Evolutionary conservation across 257 asterid species (phyloP), one percentile per base, ranked within the genome.

Genomic region (Rauvolfia tetraphylla): DNA sequence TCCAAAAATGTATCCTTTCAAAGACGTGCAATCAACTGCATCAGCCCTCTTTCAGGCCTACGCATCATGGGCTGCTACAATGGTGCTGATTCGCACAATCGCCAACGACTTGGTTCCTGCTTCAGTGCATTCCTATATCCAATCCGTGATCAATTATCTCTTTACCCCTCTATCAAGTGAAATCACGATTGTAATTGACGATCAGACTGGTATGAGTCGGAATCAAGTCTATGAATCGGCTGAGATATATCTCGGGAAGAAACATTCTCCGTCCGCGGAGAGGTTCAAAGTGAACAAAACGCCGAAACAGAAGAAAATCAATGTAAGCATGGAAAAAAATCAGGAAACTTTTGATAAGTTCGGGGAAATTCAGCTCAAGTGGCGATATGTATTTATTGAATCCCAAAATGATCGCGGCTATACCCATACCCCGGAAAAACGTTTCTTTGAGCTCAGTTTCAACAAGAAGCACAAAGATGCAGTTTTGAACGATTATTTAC

Each of bases 211-310:
- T 31, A 79, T 91, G 74, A 41, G 77, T 33, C 83, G 90, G 39
- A 93, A 91, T 81, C 89, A 88, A 33, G 76, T 89, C 71, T 91
- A 87, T 78, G 96, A 91, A 46, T 91, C 94, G 1, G 93, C 96
- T 0, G 97, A 93, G 62, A 72, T 85, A 13, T 91, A 91, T 79
- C 94, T 91, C 56, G 82, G 90, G 11, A 85, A 94, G 1, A 84
- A 73, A 33, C 87, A 88, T 80, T 82, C 87, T 73, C 93, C 95
- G 4, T 54, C 76, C 53, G 56, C 92, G 0, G 91, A 86, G 1
- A 61, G 91, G 3, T 75, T 93, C 51, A 87, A 82, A 57, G 96
- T 81, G 5, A 76, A 80, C 87, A 91, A 91, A 31, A 79, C 73
- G 15, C 68, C 86, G 4, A 89, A 87, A 70, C 93, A 91, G 79